Conservation (phyloP, 1,139 yeast species). For the Taphrina populina region DNA sequence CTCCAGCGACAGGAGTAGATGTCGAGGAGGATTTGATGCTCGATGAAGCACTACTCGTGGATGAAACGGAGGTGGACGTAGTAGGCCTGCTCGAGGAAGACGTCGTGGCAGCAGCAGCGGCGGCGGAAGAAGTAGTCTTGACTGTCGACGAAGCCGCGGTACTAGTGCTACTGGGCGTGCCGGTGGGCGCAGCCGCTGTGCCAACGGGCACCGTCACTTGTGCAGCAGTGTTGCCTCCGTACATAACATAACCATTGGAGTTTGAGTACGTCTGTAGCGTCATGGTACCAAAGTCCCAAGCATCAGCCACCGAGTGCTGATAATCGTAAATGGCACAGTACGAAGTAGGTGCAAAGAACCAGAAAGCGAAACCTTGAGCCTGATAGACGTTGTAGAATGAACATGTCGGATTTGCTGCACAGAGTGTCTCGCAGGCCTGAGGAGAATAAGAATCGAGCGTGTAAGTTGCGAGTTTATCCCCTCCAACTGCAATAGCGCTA, state of each 20-base stretch:
- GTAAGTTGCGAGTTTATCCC: slow-evolving; percentile 3
- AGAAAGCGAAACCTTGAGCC: background rate
- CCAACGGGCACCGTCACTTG: slow-evolving; percentile 2
- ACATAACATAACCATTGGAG: slow-evolving; percentile 16
- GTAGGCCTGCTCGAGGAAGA: no score
- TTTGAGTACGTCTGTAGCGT: background rate
- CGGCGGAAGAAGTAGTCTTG: slow-evolving; percentile 1
- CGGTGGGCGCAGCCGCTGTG: slow-evolving; percentile 5
- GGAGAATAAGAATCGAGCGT: slow-evolving; percentile 6
- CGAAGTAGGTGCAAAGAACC: background rate
- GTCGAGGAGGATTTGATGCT: background rate
- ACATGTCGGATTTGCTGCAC: slow-evolving; percentile 4
- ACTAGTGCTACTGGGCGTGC: background rate
- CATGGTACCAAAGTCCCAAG: background rate
- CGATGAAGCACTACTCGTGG: background rate
- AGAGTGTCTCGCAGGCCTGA: slow-evolving; percentile 6
- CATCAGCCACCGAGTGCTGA: slow-evolving; percentile 9
- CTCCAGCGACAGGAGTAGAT: background rate
- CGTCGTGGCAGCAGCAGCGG: background rate
- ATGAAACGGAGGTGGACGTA: background rate
- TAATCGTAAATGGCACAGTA: slow-evolving; percentile 6
- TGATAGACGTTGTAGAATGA: slow-evolving; percentile 16
- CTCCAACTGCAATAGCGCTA: background rate
- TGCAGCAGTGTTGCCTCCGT: slow-evolving; percentile 12
- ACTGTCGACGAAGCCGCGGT: background rate